Evolutionary conservation across 2,329 filamentous ascomycete genomes (phyloP), one percentile per base, ranked within the genome.

Genomic region (Saccharata proteae): DNA sequence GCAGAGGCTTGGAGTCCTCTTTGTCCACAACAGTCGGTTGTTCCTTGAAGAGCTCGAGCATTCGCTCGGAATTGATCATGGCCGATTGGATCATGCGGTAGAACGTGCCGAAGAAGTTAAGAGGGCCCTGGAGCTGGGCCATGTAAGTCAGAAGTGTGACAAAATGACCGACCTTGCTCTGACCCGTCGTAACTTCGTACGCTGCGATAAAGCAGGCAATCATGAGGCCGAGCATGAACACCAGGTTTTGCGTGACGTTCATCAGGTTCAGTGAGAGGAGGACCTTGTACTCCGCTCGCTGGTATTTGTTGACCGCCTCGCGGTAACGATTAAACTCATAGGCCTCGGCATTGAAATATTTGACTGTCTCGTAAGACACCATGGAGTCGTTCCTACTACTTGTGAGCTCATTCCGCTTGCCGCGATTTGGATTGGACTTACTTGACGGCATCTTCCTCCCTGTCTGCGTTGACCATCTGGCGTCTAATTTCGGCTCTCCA

Each of bases 401-500:
- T 16, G 41, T 57, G 41, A 57, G 50, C 30, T 12, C 16, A 21
- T 19, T 10, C 26, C 7, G n/a, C 14, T 14, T 17, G 18, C 28
- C 20, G 25, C 9, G 21, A 22, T n/a, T n/a, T n/a, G n/a, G 16
- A 10, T 22, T 14, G 18, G 17, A 61, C 67, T 57, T 52, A 72
- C 68, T 96, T 96, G 44, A 96, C 85, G 5, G 90, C 90, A 56
- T 94, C 88, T 58, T 94, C 85, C 58, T 94, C 85, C 40, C 90
- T 73, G 43, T 90, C 85, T 10, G 85, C 83, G 51, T 94, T 96
- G 30, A 88, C 88, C 80, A 94, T 94, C 48, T 88, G 74, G 38
- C 90, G 74, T 45, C 90, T 76, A 46, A 93, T 83, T 47, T 93
- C 83, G 5, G 86, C 83, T 45, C 90, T 73, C 63, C 85, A 93